These are phyloP conservation scores for Boletellus sp. DNA, from an alignment of 1,284 basidiomycete species.

Conservation along the genomic window DNA sequence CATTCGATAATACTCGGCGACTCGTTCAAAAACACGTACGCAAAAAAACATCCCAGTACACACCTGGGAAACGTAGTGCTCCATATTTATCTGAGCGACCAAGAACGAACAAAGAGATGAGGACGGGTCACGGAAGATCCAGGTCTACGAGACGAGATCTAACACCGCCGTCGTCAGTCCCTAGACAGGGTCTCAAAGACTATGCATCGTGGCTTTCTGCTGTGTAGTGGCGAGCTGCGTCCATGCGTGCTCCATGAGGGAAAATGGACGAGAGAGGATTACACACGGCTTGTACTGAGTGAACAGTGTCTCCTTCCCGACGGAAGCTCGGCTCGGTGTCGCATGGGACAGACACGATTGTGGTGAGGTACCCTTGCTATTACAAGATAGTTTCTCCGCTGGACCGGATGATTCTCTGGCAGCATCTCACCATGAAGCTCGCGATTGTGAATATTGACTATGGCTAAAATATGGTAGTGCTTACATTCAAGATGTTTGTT, in stretches of 20 bases:
- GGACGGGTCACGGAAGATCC: neutral
- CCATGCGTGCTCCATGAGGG: neutral
- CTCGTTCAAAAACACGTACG: conserved; percentile 1
- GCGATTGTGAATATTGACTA: neutral
- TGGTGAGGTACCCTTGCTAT: neutral
- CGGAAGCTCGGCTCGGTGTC: neutral
- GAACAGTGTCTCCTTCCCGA: too few species aligned
- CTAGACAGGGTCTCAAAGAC: neutral
- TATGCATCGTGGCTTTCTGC: neutral
- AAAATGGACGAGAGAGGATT: neutral
- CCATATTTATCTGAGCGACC: neutral
- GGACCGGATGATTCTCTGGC: neutral
- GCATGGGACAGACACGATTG: neutral
- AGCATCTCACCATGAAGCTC: neutral
- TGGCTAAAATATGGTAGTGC: neutral
- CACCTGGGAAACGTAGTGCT: neutral
- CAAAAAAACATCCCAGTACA: neutral
- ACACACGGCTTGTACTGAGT: neutral
- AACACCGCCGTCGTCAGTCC: neutral
- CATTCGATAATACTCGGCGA: conserved; percentile 1
- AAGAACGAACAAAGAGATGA: conserved; percentile 1
- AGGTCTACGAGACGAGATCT: neutral
- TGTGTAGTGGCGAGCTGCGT: neutral
- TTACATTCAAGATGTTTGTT: neutral
- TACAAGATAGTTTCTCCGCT: neutral